Base-by-base conservation (phyloP, 352 stramenopile genomes). In the Globisporangium yorkense region DNA sequence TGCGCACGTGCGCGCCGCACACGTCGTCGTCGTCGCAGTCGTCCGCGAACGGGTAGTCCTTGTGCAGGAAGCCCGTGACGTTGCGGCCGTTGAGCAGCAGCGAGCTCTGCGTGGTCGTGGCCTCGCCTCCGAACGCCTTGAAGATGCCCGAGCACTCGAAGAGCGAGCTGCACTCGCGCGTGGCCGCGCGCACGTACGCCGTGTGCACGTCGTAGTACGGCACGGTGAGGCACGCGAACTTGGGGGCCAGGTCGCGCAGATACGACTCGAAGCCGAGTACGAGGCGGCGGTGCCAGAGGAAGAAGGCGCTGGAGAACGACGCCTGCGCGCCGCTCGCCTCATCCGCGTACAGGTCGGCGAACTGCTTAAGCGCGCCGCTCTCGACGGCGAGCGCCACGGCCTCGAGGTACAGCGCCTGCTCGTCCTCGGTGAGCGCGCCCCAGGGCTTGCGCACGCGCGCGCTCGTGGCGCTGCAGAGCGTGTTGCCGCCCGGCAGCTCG, bases 181-280 rank as follows among this genome's bases (percentile, higher is more conserved):
- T 80, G 8, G 72, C 73, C 0, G 66, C 57, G 21, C 80, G 68
- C 8, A 75, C 58, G 67, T 86, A 89, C 20, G 74, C 79, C 56
- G 76, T 82, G 66, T 86, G 74, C 27, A 89, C 72, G 59, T 92
- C 82, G 56, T 84, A 92, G 77, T 86, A 92, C n/a, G 80, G 82
- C 21, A 92, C 43, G 18, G 82, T 89, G 24, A 92, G 46, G 51
- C 82, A 92, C 4, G 70, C 73, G 49, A 78, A 92, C 53, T 77
- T 70, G 20, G 69, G 53, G 53, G 70, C 72, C 24, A 88, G 61
- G 44, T 71, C 67, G n/a, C 82, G 82, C 47, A 92, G 48, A 41
- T 86, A 85, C 13, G 66, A 75, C 56, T 92, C 82, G 59, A 79
- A 88, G 10, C 70, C 82, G 10, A 89, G 61, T 27, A 92, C 62